Percentiles rank a stretch among this genome's conserved stretches.
These are phyloP conservation scores for Saccharomyces kudriavzevii DNA, from an alignment of 805 yeast genomes.

Conservation along the genomic window DNA sequence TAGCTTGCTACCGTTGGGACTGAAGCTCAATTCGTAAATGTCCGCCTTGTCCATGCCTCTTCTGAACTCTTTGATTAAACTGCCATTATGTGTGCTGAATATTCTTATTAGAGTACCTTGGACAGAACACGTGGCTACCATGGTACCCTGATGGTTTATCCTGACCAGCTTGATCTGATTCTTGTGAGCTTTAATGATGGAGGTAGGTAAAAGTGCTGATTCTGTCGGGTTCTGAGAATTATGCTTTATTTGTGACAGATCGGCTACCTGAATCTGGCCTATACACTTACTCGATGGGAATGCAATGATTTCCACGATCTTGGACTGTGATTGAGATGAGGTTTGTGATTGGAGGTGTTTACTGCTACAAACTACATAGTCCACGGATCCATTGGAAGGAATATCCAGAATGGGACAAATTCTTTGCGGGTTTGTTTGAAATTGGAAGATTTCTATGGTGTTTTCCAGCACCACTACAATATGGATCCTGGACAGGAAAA, in stretches of 20 bases:
- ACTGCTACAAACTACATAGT: slow-evolving; percentile 18
- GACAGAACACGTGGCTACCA: slow-evolving; percentile 81
- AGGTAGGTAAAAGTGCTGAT: slow-evolving; percentile 18
- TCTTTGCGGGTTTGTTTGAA: slow-evolving; percentile 69
- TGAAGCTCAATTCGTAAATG: slow-evolving; percentile 75
- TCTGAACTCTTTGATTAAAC: slow-evolving; percentile 73
- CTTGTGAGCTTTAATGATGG: slow-evolving; percentile 77
- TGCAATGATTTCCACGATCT: slow-evolving; percentile 17
- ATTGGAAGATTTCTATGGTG: slow-evolving; percentile 68
- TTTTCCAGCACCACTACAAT: slow-evolving; percentile 64
- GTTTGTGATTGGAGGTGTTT: not conserved
- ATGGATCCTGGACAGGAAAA: slow-evolving; percentile 63
- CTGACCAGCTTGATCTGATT: slow-evolving; percentile 61
- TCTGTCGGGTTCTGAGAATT: slow-evolving; percentile 12
- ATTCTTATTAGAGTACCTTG: slow-evolving; percentile 88
- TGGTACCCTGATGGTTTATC: slow-evolving; percentile 64
- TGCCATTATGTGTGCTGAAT: slow-evolving; percentile 54
- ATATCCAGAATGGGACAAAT: slow-evolving; percentile 29
- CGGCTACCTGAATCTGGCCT: slow-evolving; percentile 28
- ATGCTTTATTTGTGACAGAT: slow-evolving; percentile 15
- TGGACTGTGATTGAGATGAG: not conserved
- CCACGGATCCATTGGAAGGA: slow-evolving; percentile 16
- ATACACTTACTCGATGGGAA: slow-evolving; percentile 19
- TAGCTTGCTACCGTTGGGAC: slow-evolving; percentile 63
- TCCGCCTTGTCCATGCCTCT: slow-evolving; percentile 83